A percentile compares a stretch with the other conserved stretches of the same genome.
Evolutionary conservation across 345 rosid genomes (phyloP).

Genomic region (Dipteronia dyeriana): DNA sequence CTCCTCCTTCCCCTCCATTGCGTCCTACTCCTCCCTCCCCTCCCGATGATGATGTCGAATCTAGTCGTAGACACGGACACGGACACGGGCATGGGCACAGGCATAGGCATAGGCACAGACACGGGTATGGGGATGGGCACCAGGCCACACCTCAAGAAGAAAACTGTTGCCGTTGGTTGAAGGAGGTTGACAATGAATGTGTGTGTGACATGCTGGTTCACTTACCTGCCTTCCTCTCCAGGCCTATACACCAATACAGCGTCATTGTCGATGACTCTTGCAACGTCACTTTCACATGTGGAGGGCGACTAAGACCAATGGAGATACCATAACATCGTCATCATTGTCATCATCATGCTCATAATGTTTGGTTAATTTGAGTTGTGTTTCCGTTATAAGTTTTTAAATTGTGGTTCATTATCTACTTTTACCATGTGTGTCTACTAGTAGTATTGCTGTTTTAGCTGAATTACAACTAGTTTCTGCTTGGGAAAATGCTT

Average conservation of each 20-base stretch:
- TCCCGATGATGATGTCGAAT: constrained; percentile 7
- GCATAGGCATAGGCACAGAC: constrained; percentile 5
- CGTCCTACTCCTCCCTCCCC: constrained; percentile 32
- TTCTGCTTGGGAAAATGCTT: background rate
- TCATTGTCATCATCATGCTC: background rate
- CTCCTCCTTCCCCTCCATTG: constrained; percentile 10
- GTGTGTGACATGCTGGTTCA: constrained; percentile 73
- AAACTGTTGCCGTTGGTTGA: constrained; percentile 82
- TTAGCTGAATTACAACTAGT: background rate
- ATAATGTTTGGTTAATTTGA: constrained; percentile 7
- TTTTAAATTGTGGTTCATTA: background rate
- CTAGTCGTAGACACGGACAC: background rate
- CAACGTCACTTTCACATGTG: constrained; percentile 53
- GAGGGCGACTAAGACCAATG: constrained; percentile 44
- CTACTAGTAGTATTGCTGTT: background rate
- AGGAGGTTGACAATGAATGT: constrained; percentile 65
- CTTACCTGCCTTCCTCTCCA: constrained; percentile 71
- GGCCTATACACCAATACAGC: constrained; percentile 60
- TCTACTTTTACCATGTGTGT: background rate
- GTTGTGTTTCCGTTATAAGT: background rate
- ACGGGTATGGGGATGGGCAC: constrained; percentile 4
- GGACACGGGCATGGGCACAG: constrained; percentile 12
- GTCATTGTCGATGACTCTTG: constrained; percentile 55
- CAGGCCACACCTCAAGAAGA: constrained; percentile 33
- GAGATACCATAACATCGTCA: background rate